These are phyloP conservation scores for Fusarium buharicum DNA, from an alignment of 2,329 filamentous ascomycete species.

Conservation along the genomic window DNA sequence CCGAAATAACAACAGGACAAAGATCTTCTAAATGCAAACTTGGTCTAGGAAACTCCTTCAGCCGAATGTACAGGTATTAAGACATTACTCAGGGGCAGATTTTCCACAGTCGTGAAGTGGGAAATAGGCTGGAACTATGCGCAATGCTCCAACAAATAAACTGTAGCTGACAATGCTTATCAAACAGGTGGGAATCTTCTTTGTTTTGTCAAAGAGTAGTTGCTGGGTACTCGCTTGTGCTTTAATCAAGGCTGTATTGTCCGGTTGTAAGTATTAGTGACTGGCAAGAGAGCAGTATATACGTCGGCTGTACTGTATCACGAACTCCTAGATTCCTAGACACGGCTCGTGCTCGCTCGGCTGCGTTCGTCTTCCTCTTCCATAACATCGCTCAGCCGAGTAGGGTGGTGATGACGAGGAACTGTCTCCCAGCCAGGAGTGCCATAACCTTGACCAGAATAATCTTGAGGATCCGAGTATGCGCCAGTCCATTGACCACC, in stretches of 20 bases:
- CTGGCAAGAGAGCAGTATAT: conserved; percentile 27
- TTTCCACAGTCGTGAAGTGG: conserved; percentile 27
- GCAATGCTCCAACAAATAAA: conserved; percentile 30
- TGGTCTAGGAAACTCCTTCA: conserved; percentile 37
- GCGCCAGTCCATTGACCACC: conserved; percentile 55
- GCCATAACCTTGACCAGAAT: conserved; percentile 73
- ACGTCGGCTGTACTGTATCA: conserved; percentile 24
- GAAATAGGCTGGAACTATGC: conserved; percentile 34
- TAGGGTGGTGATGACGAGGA: conserved; percentile 86
- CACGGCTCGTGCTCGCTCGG: conserved; percentile 73
- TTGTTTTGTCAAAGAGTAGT: conserved; percentile 10
- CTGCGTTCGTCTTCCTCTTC: conserved; percentile 86
- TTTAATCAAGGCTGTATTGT: conserved; percentile 15
- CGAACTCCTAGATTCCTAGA: conserved; percentile 43
- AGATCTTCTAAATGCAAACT: conserved; percentile 44
- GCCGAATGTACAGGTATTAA: conserved; percentile 34
- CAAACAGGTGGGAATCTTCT: conserved; percentile 6
- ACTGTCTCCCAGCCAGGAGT: conserved; percentile 79
- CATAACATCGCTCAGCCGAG: conserved; percentile 86
- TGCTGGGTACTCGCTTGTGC: conserved; percentile 8
- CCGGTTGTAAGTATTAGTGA: conserved; percentile 27
- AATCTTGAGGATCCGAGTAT: conserved; percentile 65
- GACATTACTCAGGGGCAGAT: conserved; percentile 10
- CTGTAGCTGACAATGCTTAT: conserved; percentile 16
- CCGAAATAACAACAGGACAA: conserved; percentile 21